These are phyloP conservation scores for Rhododendron kiyosumense DNA, from an alignment of 148 eudicot species.

Conservation along the genomic window DNA sequence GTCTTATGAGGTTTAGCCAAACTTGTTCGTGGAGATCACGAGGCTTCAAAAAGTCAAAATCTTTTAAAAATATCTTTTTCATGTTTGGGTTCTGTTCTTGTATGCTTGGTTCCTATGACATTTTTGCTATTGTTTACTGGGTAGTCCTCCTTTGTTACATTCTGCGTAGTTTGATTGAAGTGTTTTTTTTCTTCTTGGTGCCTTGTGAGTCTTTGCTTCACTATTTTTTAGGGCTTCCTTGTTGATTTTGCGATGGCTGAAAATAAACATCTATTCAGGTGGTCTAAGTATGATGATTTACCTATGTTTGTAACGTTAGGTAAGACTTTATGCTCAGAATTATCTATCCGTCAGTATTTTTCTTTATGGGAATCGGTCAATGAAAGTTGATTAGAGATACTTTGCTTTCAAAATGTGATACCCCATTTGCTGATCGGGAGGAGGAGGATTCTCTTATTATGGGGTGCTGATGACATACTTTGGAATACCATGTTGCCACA, in stretches of 20 bases:
- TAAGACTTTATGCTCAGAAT: background rate
- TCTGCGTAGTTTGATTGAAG: background rate
- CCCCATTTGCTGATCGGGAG: background rate
- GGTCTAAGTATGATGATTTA: background rate
- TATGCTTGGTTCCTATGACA: background rate
- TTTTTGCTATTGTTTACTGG: background rate
- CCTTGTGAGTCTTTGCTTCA: background rate
- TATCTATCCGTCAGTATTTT: background rate
- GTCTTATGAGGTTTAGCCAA: too few relatives aligned
- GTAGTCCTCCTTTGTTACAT: background rate
- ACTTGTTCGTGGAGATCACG: too few relatives aligned
- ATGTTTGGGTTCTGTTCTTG: background rate
- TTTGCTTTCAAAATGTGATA: background rate
- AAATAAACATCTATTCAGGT: background rate
- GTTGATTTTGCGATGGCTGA: background rate
- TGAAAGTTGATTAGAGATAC: background rate
- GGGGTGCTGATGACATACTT: background rate
- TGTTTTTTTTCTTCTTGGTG: background rate
- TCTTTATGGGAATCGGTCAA: background rate
- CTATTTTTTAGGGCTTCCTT: too few relatives aligned
- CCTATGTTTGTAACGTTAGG: background rate
- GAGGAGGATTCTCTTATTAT: background rate
- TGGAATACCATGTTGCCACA: background rate
- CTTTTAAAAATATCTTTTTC: background rate
- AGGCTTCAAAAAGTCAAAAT: too few relatives aligned